A percentile compares a stretch with the other conserved stretches of the same genome.
Evolutionary conservation across 345 rosid species (phyloP).

Genomic region (Acer negundo): DNA sequence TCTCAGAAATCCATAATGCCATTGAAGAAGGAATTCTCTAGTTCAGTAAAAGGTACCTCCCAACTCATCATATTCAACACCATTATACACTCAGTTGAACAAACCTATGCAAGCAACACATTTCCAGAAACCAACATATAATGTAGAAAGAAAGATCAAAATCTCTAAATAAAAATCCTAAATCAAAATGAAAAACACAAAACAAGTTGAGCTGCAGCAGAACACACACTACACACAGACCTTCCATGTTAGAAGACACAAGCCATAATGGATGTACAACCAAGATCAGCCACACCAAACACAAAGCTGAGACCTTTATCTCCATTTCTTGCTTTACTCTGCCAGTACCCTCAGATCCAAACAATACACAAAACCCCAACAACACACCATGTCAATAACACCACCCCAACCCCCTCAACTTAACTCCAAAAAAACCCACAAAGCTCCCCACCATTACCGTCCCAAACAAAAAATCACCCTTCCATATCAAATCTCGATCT

Average conservation of each 20-base stretch:
- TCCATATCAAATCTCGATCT: slow-evolving; percentile 31
- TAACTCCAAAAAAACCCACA: slow-evolving; percentile 25
- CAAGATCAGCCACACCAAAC: slow-evolving; percentile 55
- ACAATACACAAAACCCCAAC: slow-evolving; percentile 44
- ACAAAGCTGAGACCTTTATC: slow-evolving; percentile 41
- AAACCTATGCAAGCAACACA: neutral
- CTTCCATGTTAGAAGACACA: slow-evolving; percentile 80
- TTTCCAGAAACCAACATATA: slow-evolving; percentile 11
- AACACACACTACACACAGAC: slow-evolving; percentile 36
- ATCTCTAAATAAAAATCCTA: neutral
- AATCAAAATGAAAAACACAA: neutral
- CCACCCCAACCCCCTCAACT: neutral
- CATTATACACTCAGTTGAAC: neutral
- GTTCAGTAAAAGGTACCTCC: slow-evolving; percentile 8
- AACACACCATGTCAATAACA: slow-evolving; percentile 44
- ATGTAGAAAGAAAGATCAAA: slow-evolving; percentile 24
- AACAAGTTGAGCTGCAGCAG: neutral
- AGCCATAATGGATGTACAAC: slow-evolving; percentile 49
- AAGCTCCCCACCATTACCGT: slow-evolving; percentile 30
- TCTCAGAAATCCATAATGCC: slow-evolving; percentile 13
- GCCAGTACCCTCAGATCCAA: slow-evolving; percentile 73
- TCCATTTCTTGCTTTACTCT: slow-evolving; percentile 35
- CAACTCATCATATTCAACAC: slow-evolving; percentile 13
- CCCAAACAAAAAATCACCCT: slow-evolving; percentile 20
- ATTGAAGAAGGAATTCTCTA: neutral